Evolutionary conservation across 192 early-diverging fungal genomes (phyloP), one percentile per base, ranked within the genome.

Genomic region (Borealophlyctis nickersoniae): DNA sequence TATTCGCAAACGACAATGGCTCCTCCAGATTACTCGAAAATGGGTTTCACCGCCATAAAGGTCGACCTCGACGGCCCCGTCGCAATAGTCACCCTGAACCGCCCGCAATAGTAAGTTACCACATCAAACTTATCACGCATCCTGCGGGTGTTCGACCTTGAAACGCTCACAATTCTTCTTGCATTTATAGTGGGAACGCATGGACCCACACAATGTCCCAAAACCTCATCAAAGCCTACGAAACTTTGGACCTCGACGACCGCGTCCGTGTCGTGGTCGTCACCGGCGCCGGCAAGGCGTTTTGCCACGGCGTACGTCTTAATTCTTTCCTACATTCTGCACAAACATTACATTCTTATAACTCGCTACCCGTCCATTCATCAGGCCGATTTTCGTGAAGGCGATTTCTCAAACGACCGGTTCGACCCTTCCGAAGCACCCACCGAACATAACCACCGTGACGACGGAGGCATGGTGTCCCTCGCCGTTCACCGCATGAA

Each of bases 231-330:
- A 14, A 48, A 14, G 62, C 62, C 19, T 63, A 59, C 32, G 22
- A 61, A 13, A 22, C 16, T 22, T 61, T 67, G 9, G 66, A 67
- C 50, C n/a, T 23, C 7, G 65, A 67, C 27, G 66, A 67, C 66
- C 34, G 14, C n/a, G 35, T 71, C 48, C 60, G 62, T 19, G 67
- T 70, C 65, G 33, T 69, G 14, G 51, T 69, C 54, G 66, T 69
- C 3, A 69, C 67, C 22, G 67, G 67, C 13, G 51, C 51, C 51
- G 65, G 65, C 19, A n/a, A 29, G 2, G 33, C 63, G 16, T 69
- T 69, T 48, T 69, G 67, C 65, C 48, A 63, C 26, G 67, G 67
- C 52, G 67, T 49, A 26, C 29, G 48, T 65, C 31, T 56, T 52
- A 58, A 66, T 22, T 30, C n/a, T n/a, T n/a, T n/a, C n/a, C n/a